Conservation (phyloP, 2,329 filamentous ascomycete species). For the Hymenoscyphus repandus region DNA sequence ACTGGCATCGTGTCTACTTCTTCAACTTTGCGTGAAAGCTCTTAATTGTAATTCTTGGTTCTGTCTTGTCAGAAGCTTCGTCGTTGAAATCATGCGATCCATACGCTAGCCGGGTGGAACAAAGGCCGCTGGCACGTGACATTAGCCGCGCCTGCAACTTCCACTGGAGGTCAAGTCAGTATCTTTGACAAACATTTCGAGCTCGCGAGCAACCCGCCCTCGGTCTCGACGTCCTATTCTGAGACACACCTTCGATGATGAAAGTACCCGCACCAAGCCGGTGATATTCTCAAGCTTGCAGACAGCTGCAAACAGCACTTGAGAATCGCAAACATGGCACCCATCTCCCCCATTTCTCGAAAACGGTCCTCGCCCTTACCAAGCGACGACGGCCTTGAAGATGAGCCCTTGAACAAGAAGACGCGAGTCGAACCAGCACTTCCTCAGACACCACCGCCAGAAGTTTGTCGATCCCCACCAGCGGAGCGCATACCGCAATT, state of each 20-base stretch:
- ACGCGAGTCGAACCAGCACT: conserved; percentile 18
- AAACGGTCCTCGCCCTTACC: conserved; percentile 24
- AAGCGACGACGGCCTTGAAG: conserved; percentile 23
- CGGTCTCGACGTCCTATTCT: background rate
- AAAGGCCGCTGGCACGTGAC: conserved; percentile 3
- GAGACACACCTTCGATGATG: conserved; percentile 3
- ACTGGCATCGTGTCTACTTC: conserved; percentile 30
- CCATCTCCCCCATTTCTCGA: conserved; percentile 21
- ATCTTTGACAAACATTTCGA: conserved; percentile 4
- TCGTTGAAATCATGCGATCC: conserved; percentile 19
- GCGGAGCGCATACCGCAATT: conserved; percentile 17
- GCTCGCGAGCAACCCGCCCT: background rate
- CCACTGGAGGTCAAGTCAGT: background rate
- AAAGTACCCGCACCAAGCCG: background rate
- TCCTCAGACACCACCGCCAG: conserved; percentile 24
- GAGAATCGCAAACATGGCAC: conserved; percentile 17
- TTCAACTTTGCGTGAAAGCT: conserved; percentile 22
- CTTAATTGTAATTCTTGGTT: conserved; percentile 26
- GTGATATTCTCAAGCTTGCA: conserved; percentile 2
- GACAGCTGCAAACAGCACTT: background rate
- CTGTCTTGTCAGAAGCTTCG: conserved; percentile 12
- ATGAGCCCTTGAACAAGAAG: conserved; percentile 25
- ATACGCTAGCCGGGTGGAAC: background rate
- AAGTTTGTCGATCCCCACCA: conserved; percentile 6
- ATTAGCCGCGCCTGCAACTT: background rate